Evolutionary conservation across 2,329 filamentous ascomycete genomes (phyloP).

Genomic region (Penicillium sp.): DNA sequence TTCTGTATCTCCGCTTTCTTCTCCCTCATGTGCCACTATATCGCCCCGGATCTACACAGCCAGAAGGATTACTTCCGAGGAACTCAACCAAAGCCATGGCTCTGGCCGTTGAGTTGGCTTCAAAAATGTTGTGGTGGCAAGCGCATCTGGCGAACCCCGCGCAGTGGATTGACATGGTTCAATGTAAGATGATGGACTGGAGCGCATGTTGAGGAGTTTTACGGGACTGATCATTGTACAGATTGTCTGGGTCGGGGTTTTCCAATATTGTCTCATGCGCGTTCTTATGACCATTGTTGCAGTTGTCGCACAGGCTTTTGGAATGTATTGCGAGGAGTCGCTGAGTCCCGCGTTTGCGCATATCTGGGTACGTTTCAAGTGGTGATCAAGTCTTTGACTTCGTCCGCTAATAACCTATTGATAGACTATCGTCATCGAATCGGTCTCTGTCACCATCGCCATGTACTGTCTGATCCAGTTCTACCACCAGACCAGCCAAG

Average conservation of each 20-base stretch:
- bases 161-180: constrained; percentile 81
- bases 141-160: constrained; percentile 64
- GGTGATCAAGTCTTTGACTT: background rate
- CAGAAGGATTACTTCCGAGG: constrained; percentile 78
- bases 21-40: constrained; percentile 26
- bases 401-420: background rate
- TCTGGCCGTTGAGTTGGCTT: constrained; percentile 68
- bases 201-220: background rate
- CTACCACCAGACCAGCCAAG: constrained; percentile 70
- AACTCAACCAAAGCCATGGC: constrained; percentile 66
- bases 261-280: constrained; percentile 81
- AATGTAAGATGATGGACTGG: constrained; percentile 17
- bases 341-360: constrained; percentile 77
- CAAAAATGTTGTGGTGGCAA: constrained; percentile 67
- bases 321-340: constrained; percentile 74
- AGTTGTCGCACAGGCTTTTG: constrained; percentile 67
- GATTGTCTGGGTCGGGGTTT: constrained; percentile 70
- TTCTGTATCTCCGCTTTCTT: constrained; percentile 86
- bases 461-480: constrained; percentile 91
- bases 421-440: constrained; percentile 66
- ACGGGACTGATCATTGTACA: constrained; percentile 9
- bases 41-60: constrained; percentile 65
- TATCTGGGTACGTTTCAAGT: constrained; percentile 62
- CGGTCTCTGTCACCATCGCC: constrained; percentile 69
- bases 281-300: constrained; percentile 77